These are phyloP conservation scores for Nigrospora osmanthi DNA, from an alignment of 2,329 filamentous ascomycete genomes.

Conservation along the genomic window DNA sequence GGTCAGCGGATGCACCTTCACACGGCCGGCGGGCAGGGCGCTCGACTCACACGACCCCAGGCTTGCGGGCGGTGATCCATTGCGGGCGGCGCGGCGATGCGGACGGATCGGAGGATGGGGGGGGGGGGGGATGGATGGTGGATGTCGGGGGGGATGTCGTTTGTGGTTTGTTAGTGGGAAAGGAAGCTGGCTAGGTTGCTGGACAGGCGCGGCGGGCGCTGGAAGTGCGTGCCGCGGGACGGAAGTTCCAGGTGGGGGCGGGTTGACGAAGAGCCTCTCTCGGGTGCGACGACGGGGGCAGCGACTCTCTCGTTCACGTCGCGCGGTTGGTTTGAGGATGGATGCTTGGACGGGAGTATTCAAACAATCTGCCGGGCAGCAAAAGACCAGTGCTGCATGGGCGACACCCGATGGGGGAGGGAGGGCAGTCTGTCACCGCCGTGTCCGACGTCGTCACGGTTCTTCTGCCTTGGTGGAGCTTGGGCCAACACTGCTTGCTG, in stretches of 20 bases:
- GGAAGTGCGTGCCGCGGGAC: not conserved
- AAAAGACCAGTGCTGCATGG: not conserved
- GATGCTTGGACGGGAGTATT: not conserved
- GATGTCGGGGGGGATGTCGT: not conserved
- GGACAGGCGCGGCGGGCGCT: not conserved
- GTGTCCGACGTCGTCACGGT: conserved; percentile 6
- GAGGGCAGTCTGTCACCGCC: not conserved
- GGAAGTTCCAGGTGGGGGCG: not conserved
- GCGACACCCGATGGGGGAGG: not conserved
- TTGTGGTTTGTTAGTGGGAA: not conserved
- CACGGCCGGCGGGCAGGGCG: not conserved
- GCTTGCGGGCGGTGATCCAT: conserved; percentile 70
- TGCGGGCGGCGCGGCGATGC: conserved; percentile 10
- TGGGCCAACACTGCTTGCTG: not conserved
- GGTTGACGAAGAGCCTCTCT: not conserved
- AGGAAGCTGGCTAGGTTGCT: not conserved
- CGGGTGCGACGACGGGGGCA: not conserved
- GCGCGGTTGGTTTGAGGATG: too few relatives aligned
- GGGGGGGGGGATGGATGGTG: not conserved
- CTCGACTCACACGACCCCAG: conserved; percentile 59
- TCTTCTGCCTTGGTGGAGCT: conserved; percentile 8
- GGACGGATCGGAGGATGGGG: conserved; percentile 2
- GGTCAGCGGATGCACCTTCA: not conserved
- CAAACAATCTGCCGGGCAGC: not conserved
- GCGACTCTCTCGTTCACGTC: too few relatives aligned